Evolutionary conservation across 768 basidiomycete genomes (phyloP), one percentile per base, ranked within the genome.

Genomic region (Boletus vinaceobasis): DNA sequence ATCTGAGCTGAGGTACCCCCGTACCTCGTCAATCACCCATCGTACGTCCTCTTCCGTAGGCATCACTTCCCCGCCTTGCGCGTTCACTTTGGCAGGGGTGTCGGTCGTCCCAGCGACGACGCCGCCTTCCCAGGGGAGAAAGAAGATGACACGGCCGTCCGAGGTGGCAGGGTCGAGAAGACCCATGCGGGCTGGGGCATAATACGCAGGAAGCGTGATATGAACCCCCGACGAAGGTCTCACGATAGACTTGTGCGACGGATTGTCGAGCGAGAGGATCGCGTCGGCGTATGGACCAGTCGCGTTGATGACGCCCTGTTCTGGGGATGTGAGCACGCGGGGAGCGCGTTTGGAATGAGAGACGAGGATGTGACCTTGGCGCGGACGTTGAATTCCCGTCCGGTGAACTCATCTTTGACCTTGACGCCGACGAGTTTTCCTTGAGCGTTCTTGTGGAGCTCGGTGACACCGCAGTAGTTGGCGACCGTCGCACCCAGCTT

Each of bases 21-120:
- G 76, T 32, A 98, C 88, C 69, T 99, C 96, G 62, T 95, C 91
- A 7, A 99, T 79, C 46, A 99, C 87, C 95, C 95, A 99, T 35
- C 89, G 85, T 57, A 99, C 94, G 63, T 99, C 96, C 58, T 97
- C 93, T 72, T 98, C 96, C 21, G 80, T 77, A 1, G 95, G 91
- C 4, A 81, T 78, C 5, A 95, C 95, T 60, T 94, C 85, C 36
- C 80, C 65, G 10, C 63, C 65, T 17, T 67, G 58, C 14, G 79
- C 78, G 32, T 78, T 77, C 50, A 96, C 88, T 2, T 73, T 66
- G 3, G 88, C 85, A 0, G 88, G 87, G 0, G 89, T 80, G 70
- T 99, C 96, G 8, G 96, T 99, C 3, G 97, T 98, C 26, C 96
- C 96, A 2, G 96, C 96, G 58, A 99, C 94, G 38, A 94, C 94